Evolutionary conservation across 2,329 filamentous ascomycete species (phyloP), one percentile per base, ranked within the genome.

Genomic region (Fusarium solani-melongenae): DNA sequence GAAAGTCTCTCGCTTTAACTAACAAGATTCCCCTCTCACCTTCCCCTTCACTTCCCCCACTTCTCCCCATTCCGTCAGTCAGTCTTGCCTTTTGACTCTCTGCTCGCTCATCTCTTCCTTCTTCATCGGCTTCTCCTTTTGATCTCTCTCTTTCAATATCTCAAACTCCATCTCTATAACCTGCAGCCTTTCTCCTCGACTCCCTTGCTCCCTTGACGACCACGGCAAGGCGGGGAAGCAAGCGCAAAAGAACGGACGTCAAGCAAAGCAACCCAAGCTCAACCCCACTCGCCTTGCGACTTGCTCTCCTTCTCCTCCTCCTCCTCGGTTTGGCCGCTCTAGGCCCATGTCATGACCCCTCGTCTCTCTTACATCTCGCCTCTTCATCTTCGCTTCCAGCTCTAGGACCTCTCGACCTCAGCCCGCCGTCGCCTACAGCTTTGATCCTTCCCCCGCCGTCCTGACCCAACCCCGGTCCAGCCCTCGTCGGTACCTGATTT

Each of bases 1-100:
- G 61, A 69, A 53, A 59, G 70, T 63, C 46, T 29, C 73, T 62
- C 69, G 62, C 63, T 69, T 67, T 65, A 64, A 29, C 46, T 31
- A 31, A 51, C 46, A 51, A 51, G 64, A 62, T 38, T 66, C 64
- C 57, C 60, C 64, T 64, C 60, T 27, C 33, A 38, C 31, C 38
- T 62, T 57, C 24, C 49, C 41, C 22, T 58, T 44, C 65, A 46
- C 39, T 55, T 34, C 44, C 53, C 66, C 73, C 73, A 72, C 73
- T 76, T 73, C 70, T 67, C 66, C 62, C 70, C 70, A 76, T 75
- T 74, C 70, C 73, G 70, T 76, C 64, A 46, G 66, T 62, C 53
- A 64, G 51, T 44, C 64, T 31, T 29, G 62, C 56, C 63, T 53
- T 31, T 62, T 53, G 44, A 55, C 46, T 62, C 46, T 55, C 60